Evolutionary conservation across 768 basidiomycete species (phyloP).

Genomic region (Strobilomyces confusus): DNA sequence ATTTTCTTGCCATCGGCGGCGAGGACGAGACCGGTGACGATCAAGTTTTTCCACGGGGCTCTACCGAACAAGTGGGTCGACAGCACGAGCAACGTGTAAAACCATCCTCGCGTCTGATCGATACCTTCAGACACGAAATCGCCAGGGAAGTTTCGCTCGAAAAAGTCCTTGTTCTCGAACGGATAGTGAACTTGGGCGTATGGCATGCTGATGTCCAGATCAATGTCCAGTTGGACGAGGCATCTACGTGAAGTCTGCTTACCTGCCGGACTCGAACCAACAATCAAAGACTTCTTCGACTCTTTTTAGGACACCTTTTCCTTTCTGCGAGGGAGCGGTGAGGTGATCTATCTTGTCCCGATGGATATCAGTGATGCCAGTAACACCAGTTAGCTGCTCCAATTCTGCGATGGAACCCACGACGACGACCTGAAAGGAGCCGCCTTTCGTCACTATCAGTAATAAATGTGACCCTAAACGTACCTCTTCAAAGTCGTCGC

Average conservation of each 20-base stretch:
- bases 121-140: conserved; percentile 98
- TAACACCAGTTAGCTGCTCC: conserved; percentile 78
- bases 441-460: neutral
- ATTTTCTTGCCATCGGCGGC: conserved; percentile 99
- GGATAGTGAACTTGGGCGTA: conserved; percentile 98
- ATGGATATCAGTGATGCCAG: conserved; percentile 85
- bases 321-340: conserved; percentile 88
- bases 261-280: conserved; percentile 99
- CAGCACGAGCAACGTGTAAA: conserved; percentile 95
- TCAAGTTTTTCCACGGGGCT: conserved; percentile 98
- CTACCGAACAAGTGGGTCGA: conserved; percentile 92
- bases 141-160: conserved; percentile 84
- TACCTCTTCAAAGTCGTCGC: conserved; percentile 87
- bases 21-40: conserved; percentile 92
- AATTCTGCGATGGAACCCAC: conserved; percentile 87
- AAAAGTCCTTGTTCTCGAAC: conserved; percentile 91
- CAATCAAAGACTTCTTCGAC: conserved; percentile 99
- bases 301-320: conserved; percentile 81
- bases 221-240: neutral
- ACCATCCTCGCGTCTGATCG: conserved; percentile 99
- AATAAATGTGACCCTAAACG: neutral
- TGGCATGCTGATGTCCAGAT: conserved; percentile 71
- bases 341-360: conserved; percentile 94
- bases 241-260: conserved; percentile 16
- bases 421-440: conserved; percentile 60